A percentile compares a stretch with the other conserved stretches of the same genome.
phyloP scores from a whole-genome alignment of 2,329 filamentous ascomycete genomes.

The Fusarium paranaense region DNA sequence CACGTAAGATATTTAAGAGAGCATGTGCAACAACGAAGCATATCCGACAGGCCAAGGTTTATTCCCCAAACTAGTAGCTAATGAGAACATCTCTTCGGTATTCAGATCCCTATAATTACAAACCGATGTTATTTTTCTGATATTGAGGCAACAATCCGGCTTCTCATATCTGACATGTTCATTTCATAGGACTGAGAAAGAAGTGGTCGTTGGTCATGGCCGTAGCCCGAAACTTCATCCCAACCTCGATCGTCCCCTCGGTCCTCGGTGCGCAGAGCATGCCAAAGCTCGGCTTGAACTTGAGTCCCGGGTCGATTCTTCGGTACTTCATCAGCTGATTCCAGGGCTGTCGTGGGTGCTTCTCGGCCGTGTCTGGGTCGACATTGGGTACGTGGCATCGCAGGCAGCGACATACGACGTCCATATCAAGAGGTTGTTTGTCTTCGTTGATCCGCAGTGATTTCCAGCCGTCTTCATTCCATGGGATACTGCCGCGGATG shows the following conservation, averaged over 20 bases:
- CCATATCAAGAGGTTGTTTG: conserved; percentile 55
- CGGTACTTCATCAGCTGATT: conserved; percentile 71
- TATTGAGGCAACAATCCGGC: not conserved
- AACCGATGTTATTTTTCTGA: not conserved
- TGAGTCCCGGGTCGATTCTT: conserved; percentile 69
- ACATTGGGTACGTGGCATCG: conserved; percentile 74
- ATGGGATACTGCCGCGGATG: conserved; percentile 65
- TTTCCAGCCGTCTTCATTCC: conserved; percentile 75
- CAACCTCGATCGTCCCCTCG: conserved; percentile 66
- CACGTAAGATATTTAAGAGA: not conserved
- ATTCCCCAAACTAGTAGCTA: not conserved
- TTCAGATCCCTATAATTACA: not conserved
- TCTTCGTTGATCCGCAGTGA: conserved; percentile 58
- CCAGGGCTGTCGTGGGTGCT: conserved; percentile 71
- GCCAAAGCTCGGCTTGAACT: conserved; percentile 74
- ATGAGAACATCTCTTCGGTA: not conserved
- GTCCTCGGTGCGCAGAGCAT: conserved; percentile 71
- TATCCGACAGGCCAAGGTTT: conserved; percentile 1
- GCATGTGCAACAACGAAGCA: not conserved
- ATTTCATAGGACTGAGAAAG: conserved; percentile 46
- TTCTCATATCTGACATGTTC: not conserved
- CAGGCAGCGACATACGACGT: conserved; percentile 69
- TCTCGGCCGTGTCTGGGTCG: conserved; percentile 70
- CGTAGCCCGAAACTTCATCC: conserved; percentile 68
- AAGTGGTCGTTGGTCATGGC: conserved; percentile 67